A percentile compares a stretch with the other conserved stretches of the same genome.
phyloP scores from a whole-genome alignment of 2,329 filamentous ascomycete species.

The Fusarium sp. region DNA sequence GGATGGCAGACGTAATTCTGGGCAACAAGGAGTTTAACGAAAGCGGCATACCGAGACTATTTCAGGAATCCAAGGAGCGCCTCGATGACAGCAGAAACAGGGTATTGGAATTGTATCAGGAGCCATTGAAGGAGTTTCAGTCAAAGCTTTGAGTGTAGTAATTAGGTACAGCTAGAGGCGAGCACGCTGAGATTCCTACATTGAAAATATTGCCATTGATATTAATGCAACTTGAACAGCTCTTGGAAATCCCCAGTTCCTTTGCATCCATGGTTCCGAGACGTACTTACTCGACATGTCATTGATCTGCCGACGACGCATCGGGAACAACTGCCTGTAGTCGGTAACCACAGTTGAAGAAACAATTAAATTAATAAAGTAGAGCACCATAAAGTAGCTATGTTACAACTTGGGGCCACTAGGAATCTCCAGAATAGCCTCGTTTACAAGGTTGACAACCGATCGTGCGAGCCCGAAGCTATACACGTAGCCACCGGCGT shows the following conservation, averaged over 20 bases:
- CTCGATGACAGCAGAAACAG: neutral
- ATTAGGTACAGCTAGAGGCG: no score
- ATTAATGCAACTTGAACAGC: no score
- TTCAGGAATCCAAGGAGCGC: neutral
- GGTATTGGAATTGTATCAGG: neutral
- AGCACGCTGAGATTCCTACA: no score
- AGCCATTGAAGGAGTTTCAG: neutral
- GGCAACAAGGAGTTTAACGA: neutral
- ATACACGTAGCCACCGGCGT: constrained; percentile 42
- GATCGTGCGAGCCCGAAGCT: constrained; percentile 36
- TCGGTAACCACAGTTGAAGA: neutral
- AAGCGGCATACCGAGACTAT: neutral
- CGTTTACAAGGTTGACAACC: constrained; percentile 8
- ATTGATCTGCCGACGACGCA: no score
- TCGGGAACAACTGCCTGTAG: no score
- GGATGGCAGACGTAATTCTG: neutral
- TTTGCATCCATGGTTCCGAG: no score
- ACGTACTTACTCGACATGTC: no score
- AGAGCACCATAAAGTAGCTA: neutral
- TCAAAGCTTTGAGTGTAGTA: neutral
- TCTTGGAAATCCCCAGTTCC: no score
- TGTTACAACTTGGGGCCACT: neutral
- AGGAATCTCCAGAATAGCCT: constrained; percentile 10
- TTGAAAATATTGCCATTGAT: no score
- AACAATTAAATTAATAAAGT: neutral